These are phyloP conservation scores for Aspergillus vadensis DNA, from an alignment of 2,329 filamentous ascomycete species.

Conservation along the genomic window DNA sequence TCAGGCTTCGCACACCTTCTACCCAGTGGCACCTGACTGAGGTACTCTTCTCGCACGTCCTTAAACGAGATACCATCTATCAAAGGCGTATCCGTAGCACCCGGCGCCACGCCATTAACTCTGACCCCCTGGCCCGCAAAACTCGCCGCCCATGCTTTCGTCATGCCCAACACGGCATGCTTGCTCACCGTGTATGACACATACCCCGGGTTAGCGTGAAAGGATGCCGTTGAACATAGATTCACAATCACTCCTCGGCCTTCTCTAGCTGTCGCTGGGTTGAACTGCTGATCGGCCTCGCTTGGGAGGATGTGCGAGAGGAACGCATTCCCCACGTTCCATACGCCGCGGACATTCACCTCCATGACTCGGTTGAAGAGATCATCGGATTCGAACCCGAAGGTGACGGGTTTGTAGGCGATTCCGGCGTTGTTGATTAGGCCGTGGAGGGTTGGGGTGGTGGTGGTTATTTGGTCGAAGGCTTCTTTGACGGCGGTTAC, in stretches of 20 bases:
- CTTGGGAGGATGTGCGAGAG: background rate
- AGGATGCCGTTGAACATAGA: background rate
- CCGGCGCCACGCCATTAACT: background rate
- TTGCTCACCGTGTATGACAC: background rate
- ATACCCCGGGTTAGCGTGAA: background rate
- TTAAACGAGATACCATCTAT: background rate
- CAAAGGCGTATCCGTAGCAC: background rate
- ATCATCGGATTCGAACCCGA: background rate
- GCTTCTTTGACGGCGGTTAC: background rate
- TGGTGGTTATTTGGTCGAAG: background rate
- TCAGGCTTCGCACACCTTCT: background rate
- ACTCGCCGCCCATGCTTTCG: background rate
- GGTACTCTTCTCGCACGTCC: background rate
- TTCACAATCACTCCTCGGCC: background rate
- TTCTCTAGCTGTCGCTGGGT: background rate
- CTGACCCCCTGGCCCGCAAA: background rate
- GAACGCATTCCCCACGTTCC: background rate
- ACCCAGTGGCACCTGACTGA: background rate
- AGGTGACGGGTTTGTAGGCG: too few species aligned
- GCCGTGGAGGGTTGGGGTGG: background rate
- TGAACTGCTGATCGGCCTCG: too few species aligned
- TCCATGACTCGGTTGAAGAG: background rate
- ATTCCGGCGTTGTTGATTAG: conserved; percentile 2
- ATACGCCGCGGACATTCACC: background rate
- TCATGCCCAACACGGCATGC: conserved; percentile 1